A percentile compares a stretch with the other conserved stretches of the same genome.
These are phyloP conservation scores for Sugiyamaella sp. DNA, from an alignment of 1,139 yeast species.

Conservation along the genomic window DNA sequence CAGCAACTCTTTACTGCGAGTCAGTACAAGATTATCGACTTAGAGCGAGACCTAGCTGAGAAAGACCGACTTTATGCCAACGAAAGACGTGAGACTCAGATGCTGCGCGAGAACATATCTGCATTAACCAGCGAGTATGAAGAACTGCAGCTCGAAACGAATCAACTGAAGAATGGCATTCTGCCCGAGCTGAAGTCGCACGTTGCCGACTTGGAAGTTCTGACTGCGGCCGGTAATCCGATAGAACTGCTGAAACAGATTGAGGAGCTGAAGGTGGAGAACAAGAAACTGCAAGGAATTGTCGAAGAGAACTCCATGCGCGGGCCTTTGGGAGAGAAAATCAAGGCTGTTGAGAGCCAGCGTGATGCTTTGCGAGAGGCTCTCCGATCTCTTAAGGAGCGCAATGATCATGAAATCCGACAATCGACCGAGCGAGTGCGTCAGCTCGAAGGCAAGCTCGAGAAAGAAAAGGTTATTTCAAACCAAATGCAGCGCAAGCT, in stretches of 20 bases:
- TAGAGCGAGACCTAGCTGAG: slow-evolving; percentile 34
- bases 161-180: slow-evolving; percentile 40
- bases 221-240: slow-evolving; percentile 40
- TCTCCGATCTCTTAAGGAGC: slow-evolving; percentile 42
- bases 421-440: slow-evolving; percentile 39
- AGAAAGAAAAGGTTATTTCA: slow-evolving; percentile 34
- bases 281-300: slow-evolving; percentile 37
- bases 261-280: slow-evolving; percentile 42
- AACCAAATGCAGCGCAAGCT: slow-evolving; percentile 37
- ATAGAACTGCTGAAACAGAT: slow-evolving; percentile 39
- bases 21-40: slow-evolving; percentile 29
- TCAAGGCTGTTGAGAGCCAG: slow-evolving; percentile 45
- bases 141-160: slow-evolving; percentile 39
- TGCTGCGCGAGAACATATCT: slow-evolving; percentile 28
- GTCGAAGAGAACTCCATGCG: slow-evolving; percentile 39
- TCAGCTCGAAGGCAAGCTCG: slow-evolving; percentile 38
- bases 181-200: slow-evolving; percentile 37
- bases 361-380: slow-evolving; percentile 50
- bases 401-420: slow-evolving; percentile 45
- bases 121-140: slow-evolving; percentile 35
- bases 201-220: slow-evolving; percentile 36
- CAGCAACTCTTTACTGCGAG: slow-evolving; percentile 18
- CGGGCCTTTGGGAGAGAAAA: slow-evolving; percentile 43
- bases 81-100: slow-evolving; percentile 34
- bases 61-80: slow-evolving; percentile 32